Base-by-base conservation (phyloP, 345 rosid species). In the Euphorbia lathyris region DNA sequence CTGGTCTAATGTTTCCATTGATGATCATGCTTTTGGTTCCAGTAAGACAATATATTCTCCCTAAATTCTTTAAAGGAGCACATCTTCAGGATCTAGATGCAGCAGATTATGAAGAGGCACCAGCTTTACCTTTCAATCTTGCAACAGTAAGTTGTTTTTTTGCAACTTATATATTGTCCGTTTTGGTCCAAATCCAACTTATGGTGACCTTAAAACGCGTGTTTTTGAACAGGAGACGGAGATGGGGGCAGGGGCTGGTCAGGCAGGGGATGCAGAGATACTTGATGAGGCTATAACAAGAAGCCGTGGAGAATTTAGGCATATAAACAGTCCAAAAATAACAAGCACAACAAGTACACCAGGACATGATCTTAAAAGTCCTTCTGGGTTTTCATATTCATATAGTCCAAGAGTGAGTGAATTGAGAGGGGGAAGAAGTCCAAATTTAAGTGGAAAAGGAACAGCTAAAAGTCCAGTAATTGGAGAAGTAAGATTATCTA, bases 331-430 rank as follows among this genome's bases (percentile, higher is more conserved):
- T 65, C 77, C 81, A 27, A 77, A 68, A 73, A 58, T 72, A 63
- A 68, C 71, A 58, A 77, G 81, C 51, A 68, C 74, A 69, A 90
- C 80, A 0, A 51, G 88, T 10, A 91, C 96, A 10, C 96, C 97
- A 0, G 76, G 65, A 26, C 75, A 80, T 66, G 82, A 85, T 51
- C 73, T 82, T 19, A 79, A 63, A 63, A 77, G 73, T 80, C 66
- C 70, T 71, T 88, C 88, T 2, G 72, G 89, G 4, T 72, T 76
- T 27, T 68, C 73, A 16, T 71, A 36, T 67, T 68, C 77, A n/a
- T 19, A 64, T 56, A 89, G 93, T 79, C 93, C 98, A 52, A 84
- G 95, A 11, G 14, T 88, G 20, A 80, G 83, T 67, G 95, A 87
- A 29, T 77, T 91, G 52, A 85, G 81, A 80, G 89, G 87, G 63